phyloP scores from a whole-genome alignment of 306 rosid genomes.

The Cucumis hystrix region DNA sequence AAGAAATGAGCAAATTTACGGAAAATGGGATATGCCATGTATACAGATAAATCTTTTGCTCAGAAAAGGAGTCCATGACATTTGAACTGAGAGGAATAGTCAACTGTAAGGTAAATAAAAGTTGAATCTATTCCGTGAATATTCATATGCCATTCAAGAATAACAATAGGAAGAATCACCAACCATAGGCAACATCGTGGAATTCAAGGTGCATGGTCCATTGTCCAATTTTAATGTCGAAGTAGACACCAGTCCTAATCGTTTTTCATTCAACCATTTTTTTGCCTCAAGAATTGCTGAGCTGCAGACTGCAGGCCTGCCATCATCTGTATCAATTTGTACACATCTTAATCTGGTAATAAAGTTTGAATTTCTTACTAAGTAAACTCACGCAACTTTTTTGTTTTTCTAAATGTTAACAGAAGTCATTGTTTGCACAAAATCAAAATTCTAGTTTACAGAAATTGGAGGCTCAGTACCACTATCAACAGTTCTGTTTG shows the following conservation, averaged over 20 bases:
- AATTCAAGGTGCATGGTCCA: slow-evolving; percentile 31
- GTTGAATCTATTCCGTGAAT: background rate
- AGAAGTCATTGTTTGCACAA: background rate
- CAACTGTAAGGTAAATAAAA: background rate
- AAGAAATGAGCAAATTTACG: background rate
- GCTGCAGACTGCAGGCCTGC: slow-evolving; percentile 39
- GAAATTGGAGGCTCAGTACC: slow-evolving; percentile 13
- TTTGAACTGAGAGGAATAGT: background rate
- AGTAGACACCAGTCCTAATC: slow-evolving; percentile 38
- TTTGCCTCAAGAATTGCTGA: slow-evolving; percentile 79
- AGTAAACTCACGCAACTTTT: background rate
- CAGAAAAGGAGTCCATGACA: background rate
- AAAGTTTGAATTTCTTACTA: background rate
- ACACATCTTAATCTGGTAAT: background rate
- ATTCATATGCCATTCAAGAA: background rate
- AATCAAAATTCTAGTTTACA: background rate
- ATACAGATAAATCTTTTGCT: background rate
- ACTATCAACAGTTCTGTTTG: slow-evolving; percentile 19
- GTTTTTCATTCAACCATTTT: slow-evolving; percentile 75
- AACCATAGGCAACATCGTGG: slow-evolving; percentile 32
- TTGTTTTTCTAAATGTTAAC: background rate
- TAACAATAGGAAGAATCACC: slow-evolving; percentile 20
- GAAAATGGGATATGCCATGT: background rate
- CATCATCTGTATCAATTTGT: slow-evolving; percentile 23
- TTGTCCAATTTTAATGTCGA: slow-evolving; percentile 37